Base-by-base conservation (phyloP, 495 filamentous ascomycete genomes). In the Aspergillus nanangensis region DNA sequence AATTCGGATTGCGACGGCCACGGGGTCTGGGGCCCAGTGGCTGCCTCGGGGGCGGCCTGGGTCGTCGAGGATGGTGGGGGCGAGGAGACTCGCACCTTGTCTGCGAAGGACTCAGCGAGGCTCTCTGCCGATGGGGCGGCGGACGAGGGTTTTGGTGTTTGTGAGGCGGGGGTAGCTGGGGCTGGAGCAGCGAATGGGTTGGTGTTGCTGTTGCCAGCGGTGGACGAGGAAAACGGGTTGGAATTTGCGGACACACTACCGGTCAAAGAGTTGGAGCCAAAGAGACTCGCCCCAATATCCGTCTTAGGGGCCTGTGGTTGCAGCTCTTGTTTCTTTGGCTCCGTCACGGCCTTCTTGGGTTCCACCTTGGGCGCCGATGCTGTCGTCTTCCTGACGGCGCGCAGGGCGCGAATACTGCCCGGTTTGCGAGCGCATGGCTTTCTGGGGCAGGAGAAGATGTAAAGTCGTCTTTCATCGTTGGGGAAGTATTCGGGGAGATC, bases 401-500 rank as follows among this genome's bases (percentile, higher is more conserved):
- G 71, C 19, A 95, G 61, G 1, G 78, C 86, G 38, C 88, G 72
- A 19, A 95, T 75, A 44, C 82, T 87, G 2, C 93, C 93, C 23
- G 83, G 80, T 60, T 90, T 92, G 37, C 88, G 75, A 60, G 87
- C 80, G 61, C 93, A 99, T 17, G 81, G 71, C 61, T 88, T 92
- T 42, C 79, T 72, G 42, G 77, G 76, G 61, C 93, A 99, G 32
- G 75, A 74, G 57, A 90, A 90, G 9, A 97, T 69, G 56, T 96
- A 96, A 31, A 97, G 58, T 35, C 92, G 78, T 42, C 93, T 71
- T 59, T 96, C 90, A 60, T 97, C 84, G 19, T 80, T 81, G 15
- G 87, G 86, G 60, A 94, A 95, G 27, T 79, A 74, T 29, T 94
- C 85, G 15, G 88, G 90, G 29, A 99, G 73, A 49, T 95, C 90